Conservation (phyloP, 108 stramenopile species). For the Pseudonitzschia multistriata region DNA sequence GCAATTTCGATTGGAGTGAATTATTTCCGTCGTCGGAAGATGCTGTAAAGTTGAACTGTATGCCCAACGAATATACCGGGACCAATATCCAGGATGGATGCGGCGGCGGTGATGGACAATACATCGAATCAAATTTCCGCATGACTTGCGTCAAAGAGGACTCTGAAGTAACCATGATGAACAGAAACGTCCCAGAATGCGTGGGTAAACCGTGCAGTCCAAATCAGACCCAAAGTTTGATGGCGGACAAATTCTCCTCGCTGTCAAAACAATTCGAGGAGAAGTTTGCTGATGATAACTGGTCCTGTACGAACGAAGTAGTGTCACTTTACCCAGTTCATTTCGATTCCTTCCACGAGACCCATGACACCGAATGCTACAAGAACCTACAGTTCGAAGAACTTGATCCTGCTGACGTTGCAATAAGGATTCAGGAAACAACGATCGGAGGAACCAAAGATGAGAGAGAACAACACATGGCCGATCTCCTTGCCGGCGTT, state of each 20-base stretch:
- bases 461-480: not conserved
- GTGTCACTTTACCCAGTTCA: not conserved
- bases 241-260: not conserved
- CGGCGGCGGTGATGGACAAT: not conserved
- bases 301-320: not conserved
- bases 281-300: not conserved
- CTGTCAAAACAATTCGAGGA: not conserved
- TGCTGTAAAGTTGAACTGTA: not conserved
- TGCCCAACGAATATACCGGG: not conserved
- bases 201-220: not conserved
- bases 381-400: not conserved
- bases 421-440: too few species aligned
- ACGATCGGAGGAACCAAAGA: not conserved
- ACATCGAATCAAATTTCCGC: not conserved
- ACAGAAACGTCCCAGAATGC: not conserved
- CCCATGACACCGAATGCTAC: not conserved
- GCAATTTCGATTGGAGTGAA: conserved; percentile 1
- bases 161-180: not conserved
- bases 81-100: not conserved
- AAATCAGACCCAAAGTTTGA: not conserved
- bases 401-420: too few species aligned
- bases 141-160: not conserved
- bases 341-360: not conserved
- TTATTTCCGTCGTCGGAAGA: not conserved
- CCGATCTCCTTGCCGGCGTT: not conserved